A percentile compares a stretch with the other conserved stretches of the same genome.
phyloP scores from a whole-genome alignment of 371 early-diverging fungal species.

The Smittium culicis region DNA sequence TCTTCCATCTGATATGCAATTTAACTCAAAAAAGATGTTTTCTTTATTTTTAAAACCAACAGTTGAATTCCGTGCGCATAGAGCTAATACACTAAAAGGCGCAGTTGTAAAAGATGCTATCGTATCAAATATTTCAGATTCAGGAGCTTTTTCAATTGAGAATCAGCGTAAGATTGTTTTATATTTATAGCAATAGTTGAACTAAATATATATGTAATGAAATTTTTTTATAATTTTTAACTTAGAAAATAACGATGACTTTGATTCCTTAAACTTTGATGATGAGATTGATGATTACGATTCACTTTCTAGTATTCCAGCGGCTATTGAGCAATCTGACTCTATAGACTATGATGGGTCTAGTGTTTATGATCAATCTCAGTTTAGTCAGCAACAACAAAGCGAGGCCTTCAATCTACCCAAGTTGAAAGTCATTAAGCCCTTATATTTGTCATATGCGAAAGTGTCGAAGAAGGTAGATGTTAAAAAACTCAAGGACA shows the following conservation, averaged over 20 bases:
- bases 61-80: conserved; percentile 37
- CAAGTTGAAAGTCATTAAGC: conserved; percentile 47
- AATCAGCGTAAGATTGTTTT: neutral
- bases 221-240: too few relatives aligned
- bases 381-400: neutral
- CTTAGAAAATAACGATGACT: conserved; percentile 16
- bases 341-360: conserved; percentile 26
- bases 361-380: neutral
- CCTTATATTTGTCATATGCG: conserved; percentile 66
- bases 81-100: conserved; percentile 9
- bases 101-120: neutral
- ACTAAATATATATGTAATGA: too few relatives aligned
- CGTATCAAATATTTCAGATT: neutral
- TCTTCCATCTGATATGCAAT: conserved; percentile 78
- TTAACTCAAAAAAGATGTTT: conserved; percentile 64
- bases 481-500: conserved; percentile 86
- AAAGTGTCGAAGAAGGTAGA: conserved; percentile 83
- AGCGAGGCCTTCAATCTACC: conserved; percentile 17
- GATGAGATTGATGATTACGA: conserved; percentile 35
- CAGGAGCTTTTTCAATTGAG: neutral
- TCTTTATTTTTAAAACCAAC: conserved; percentile 66
- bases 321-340: conserved; percentile 12
- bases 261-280: conserved; percentile 19
- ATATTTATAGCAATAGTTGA: too few relatives aligned
- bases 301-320: conserved; percentile 13